phyloP scores from a whole-genome alignment of 2,329 filamentous ascomycete genomes.

The Colletotrichum acutatum region DNA sequence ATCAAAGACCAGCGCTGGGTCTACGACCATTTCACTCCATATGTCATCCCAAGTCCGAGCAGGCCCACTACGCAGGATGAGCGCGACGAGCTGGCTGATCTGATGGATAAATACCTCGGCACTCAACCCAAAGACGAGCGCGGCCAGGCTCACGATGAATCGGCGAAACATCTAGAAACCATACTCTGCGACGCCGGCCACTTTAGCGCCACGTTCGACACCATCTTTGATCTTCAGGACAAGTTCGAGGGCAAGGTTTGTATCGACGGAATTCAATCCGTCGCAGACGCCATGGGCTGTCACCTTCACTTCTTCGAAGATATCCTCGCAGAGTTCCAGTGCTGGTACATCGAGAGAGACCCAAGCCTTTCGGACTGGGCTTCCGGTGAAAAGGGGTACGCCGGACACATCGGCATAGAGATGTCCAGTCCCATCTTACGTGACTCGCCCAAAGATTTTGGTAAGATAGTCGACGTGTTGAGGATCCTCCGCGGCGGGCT shows the following conservation, averaged over 20 bases:
- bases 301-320: background rate
- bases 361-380: background rate
- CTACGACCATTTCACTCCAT: background rate
- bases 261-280: background rate
- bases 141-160: background rate
- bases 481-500: background rate
- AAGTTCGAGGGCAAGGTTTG: background rate
- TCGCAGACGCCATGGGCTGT: background rate
- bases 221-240: background rate
- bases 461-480: background rate
- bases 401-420: constrained; percentile 17
- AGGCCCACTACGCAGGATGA: background rate
- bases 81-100: background rate
- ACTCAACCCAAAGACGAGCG: background rate
- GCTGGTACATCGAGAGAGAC: constrained; percentile 18
- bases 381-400: constrained; percentile 7
- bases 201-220: background rate
- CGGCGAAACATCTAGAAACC: background rate
- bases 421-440: constrained; percentile 19
- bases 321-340: background rate
- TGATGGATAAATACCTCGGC: background rate
- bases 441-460: background rate
- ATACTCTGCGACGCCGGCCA: background rate
- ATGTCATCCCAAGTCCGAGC: background rate
- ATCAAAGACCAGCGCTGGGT: constrained; percentile 16